Evolutionary conservation across 257 asterid species (phyloP), one percentile per base, ranked within the genome.

Genomic region (Cynanchum wilfordii): DNA sequence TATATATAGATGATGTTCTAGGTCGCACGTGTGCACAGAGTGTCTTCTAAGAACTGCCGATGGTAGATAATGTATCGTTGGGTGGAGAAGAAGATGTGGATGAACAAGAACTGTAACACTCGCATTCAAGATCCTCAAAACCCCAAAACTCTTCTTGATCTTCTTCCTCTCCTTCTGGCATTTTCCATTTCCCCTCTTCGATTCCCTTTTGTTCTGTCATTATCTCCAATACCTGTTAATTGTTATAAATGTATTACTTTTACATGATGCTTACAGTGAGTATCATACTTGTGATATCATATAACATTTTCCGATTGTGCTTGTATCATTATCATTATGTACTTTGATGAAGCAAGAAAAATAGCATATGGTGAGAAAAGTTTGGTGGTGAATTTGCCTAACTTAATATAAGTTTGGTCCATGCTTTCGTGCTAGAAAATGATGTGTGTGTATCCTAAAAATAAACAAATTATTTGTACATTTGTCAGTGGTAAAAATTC

Each of bases 61-160:
- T 78, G 2, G 75, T 78, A 30, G 89, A 91, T 40, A 82, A 68
- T 0, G 91, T 81, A 71, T 85, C 90, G 0, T 68, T 84, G 13
- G 85, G 90, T 30, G 96, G 89, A 54, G 80, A 78, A 19, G 96
- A 84, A 54, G 47, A 42, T 22, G 93, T 89, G 54, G 80, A 78
- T 13, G 96, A 84, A 54, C 71, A 92, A 1, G 92, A 87, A 77
- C 84, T 82, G 64, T 86, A 86, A 57, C 73, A 88, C 76, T 90
- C 98, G 59, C 90, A 79, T 80, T 93, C 98, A 52, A 93, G 96
- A 86, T 93, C 97, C 79, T 93, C 98, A 68, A 90, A 93, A 0
- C 92, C 97, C 92, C 90, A 93, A 58, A 93, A 87, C 80, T 81
- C 91, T 55, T 86, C 93, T 63, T 79, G 89, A 10, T 88, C 91